Conservation (phyloP, 2,329 filamentous ascomycete species). For the Ciborinia camelliae region DNA sequence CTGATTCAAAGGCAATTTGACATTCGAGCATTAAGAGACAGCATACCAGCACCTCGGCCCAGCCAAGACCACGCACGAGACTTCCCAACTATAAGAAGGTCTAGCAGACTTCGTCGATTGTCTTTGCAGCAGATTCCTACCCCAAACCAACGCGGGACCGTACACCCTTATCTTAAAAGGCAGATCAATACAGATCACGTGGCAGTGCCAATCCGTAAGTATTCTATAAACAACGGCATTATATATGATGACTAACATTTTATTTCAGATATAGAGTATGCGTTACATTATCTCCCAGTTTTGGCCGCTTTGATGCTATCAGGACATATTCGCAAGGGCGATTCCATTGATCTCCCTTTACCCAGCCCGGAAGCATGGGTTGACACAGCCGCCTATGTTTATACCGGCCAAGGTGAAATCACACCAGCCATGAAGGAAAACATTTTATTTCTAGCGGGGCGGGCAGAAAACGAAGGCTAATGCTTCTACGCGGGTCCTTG, state of each 20-base stretch:
- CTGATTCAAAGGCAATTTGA: slow-evolving; percentile 51
- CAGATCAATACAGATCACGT: slow-evolving; percentile 17
- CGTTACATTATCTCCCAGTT: slow-evolving; percentile 49
- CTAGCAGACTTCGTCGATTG: slow-evolving; percentile 25
- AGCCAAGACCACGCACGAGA: background rate
- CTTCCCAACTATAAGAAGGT: slow-evolving; percentile 21
- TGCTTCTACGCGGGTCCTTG: background rate
- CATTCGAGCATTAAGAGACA: slow-evolving; percentile 46
- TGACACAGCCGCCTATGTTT: slow-evolving; percentile 54
- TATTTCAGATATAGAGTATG: slow-evolving; percentile 46
- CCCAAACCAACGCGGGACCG: slow-evolving; percentile 11
- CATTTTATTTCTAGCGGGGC: slow-evolving; percentile 54
- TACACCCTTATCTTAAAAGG: slow-evolving; percentile 3
- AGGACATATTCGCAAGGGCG: slow-evolving; percentile 49
- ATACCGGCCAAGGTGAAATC: slow-evolving; percentile 48
- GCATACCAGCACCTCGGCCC: slow-evolving; percentile 36
- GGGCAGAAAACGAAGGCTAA: slow-evolving; percentile 18
- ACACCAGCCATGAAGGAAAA: slow-evolving; percentile 50
- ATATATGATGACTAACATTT: slow-evolving; percentile 3
- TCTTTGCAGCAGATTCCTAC: slow-evolving; percentile 19
- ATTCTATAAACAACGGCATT: background rate
- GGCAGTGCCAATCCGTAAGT: slow-evolving; percentile 49
- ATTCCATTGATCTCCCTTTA: slow-evolving; percentile 55
- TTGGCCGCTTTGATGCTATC: slow-evolving; percentile 55
- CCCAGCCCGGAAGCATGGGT: slow-evolving; percentile 55